phyloP scores from a whole-genome alignment of 2,329 filamentous ascomycete species.

The Fusarium coicis region DNA sequence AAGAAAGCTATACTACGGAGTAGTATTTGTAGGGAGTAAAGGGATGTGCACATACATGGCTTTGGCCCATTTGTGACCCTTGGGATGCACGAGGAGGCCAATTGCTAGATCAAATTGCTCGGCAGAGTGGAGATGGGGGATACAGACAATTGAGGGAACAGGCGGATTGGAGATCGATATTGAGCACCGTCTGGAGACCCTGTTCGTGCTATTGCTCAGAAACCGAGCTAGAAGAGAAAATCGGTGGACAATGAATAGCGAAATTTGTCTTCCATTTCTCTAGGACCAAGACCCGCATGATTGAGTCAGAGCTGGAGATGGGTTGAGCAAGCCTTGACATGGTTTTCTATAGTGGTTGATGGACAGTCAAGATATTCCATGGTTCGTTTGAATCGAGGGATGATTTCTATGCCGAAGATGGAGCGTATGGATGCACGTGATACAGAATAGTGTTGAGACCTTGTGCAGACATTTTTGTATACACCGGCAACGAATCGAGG shows the following conservation, averaged over 20 bases:
- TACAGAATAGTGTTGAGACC: conserved; percentile 22
- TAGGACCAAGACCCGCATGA: conserved; percentile 21
- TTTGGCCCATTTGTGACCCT: conserved; percentile 9
- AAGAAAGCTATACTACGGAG: background rate
- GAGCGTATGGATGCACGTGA: conserved; percentile 25
- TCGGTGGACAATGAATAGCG: conserved; percentile 28
- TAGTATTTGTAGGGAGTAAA: background rate
- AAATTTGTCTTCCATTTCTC: conserved; percentile 31
- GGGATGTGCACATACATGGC: conserved; percentile 25
- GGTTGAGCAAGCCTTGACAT: conserved; percentile 23
- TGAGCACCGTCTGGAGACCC: conserved; percentile 36
- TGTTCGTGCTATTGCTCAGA: conserved; percentile 7
- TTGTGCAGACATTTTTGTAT: conserved; percentile 23
- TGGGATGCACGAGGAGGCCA: conserved; percentile 18
- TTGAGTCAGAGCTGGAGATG: conserved; percentile 37
- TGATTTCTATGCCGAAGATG: conserved; percentile 4
- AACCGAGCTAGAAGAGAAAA: conserved; percentile 23
- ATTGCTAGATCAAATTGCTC: conserved; percentile 28
- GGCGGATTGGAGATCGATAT: conserved; percentile 40
- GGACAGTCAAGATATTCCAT: conserved; percentile 14
- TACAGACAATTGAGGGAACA: conserved; percentile 30
- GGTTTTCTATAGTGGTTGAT: conserved; percentile 18
- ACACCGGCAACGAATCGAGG: conserved; percentile 19
- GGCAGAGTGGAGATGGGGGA: conserved; percentile 29
- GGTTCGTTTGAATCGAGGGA: conserved; percentile 9